Percentiles rank a stretch among this genome's conserved stretches.
These are phyloP conservation scores for Cryptosporidium baileyi DNA, from an alignment of 169 alveolate genomes.

Conservation along the genomic window DNA sequence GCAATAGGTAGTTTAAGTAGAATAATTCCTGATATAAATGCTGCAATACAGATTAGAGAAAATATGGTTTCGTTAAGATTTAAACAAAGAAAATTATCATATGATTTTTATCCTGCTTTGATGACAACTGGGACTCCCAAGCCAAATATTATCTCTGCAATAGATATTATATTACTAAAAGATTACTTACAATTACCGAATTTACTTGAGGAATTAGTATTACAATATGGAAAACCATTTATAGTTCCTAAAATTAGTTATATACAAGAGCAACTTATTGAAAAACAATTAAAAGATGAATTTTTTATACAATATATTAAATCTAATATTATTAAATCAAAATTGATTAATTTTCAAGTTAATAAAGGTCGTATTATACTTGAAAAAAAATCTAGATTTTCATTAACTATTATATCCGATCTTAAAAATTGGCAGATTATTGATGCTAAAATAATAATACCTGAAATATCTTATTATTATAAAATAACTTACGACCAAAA, in stretches of 20 bases:
- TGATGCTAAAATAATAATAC: conserved; percentile 58
- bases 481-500: conserved; percentile 15
- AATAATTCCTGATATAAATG: conserved; percentile 19
- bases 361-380: conserved; percentile 42
- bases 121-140: conserved; percentile 39
- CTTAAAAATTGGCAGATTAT: conserved; percentile 49
- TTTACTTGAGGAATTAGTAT: conserved; percentile 37
- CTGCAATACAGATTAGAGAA: conserved; percentile 41
- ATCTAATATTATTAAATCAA: conserved; percentile 5
- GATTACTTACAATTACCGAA: conserved; percentile 46
- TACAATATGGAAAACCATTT: conserved; percentile 40
- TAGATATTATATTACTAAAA: conserved; percentile 39
- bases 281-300: conserved; percentile 26
- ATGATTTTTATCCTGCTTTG: conserved; percentile 49
- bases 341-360: background rate
- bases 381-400: conserved; percentile 47
- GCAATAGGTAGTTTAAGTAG: conserved; percentile 56
- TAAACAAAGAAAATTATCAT: conserved; percentile 42
- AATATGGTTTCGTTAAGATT: conserved; percentile 22
- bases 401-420: conserved; percentile 23
- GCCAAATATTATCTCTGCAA: conserved; percentile 19
- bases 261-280: background rate
- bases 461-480: conserved; percentile 35
- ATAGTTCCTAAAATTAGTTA: conserved; percentile 39
- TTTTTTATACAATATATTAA: conserved; percentile 20